Evolutionary conservation across 257 asterid genomes (phyloP).

Genomic region (Salvia miltiorrhiza): DNA sequence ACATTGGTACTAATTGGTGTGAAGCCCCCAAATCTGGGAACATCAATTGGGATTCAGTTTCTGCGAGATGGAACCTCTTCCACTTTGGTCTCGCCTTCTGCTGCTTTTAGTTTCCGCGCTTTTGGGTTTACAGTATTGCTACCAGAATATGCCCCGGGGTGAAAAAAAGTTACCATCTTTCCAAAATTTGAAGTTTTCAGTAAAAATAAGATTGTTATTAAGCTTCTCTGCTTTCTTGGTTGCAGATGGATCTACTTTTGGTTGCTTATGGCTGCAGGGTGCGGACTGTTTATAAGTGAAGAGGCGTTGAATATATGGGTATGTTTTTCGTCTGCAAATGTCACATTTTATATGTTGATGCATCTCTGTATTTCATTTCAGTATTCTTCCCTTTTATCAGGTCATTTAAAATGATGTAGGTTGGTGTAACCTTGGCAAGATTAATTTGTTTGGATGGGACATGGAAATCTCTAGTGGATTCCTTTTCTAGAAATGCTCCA

Average conservation of each 20-base stretch:
- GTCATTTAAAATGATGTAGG: constrained; percentile 51
- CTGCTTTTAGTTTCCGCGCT: constrained; percentile 61
- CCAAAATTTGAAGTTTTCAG: not conserved
- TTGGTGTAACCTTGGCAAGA: constrained; percentile 74
- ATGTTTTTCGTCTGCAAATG: constrained; percentile 41
- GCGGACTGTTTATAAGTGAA: constrained; percentile 81
- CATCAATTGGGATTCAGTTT: constrained; percentile 47
- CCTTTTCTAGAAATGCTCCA: constrained; percentile 70
- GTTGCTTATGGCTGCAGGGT: constrained; percentile 92
- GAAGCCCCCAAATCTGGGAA: constrained; percentile 47
- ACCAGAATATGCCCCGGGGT: constrained; percentile 86
- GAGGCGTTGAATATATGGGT: constrained; percentile 94
- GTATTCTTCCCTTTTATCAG: constrained; percentile 23
- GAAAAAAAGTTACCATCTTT: constrained; percentile 1
- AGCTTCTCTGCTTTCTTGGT: constrained; percentile 15
- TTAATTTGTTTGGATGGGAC: constrained; percentile 74
- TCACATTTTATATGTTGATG: constrained; percentile 27
- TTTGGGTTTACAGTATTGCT: constrained; percentile 72
- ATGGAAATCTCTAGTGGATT: constrained; percentile 66
- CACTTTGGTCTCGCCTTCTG: constrained; percentile 34
- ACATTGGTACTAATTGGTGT: constrained; percentile 48
- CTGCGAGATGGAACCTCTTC: constrained; percentile 42
- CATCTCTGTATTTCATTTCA: constrained; percentile 14
- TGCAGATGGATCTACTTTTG: constrained; percentile 92
- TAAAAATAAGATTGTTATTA: not conserved